phyloP scores from a whole-genome alignment of 352 stramenopile species.

The Pythium grandisporangium region DNA sequence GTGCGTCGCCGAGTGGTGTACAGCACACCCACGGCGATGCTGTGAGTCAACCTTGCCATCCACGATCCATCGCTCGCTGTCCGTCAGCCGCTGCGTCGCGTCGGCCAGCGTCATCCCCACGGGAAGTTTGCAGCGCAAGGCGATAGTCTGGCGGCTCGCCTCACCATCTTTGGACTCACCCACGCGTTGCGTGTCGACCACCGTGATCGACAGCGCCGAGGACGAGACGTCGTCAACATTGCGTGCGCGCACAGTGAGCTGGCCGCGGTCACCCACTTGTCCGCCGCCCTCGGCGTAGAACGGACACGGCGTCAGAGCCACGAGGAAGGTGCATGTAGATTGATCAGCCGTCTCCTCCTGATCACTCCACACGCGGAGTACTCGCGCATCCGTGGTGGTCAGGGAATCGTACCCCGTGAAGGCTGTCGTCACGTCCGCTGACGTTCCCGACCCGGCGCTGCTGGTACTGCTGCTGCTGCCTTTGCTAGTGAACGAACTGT shows the following conservation, averaged over 20 bases:
- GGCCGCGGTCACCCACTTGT: constrained; percentile 59
- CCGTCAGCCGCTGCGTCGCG: constrained; percentile 14
- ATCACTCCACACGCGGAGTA: constrained; percentile 26
- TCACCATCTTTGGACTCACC: no score
- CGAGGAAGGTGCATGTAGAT: constrained; percentile 11
- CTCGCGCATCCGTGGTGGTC: constrained; percentile 15
- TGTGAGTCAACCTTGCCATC: constrained; percentile 34
- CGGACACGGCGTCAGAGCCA: constrained; percentile 48
- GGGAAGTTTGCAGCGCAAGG: constrained; percentile 32
- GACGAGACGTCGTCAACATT: no score
- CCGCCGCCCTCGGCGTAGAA: constrained; percentile 76
- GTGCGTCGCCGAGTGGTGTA: constrained; percentile 77
- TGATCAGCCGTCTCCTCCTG: neutral
- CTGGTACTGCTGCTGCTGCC: neutral
- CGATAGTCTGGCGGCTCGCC: constrained; percentile 39
- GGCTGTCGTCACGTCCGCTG: constrained; percentile 7
- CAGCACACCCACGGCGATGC: constrained; percentile 37
- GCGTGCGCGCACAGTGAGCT: constrained; percentile 15
- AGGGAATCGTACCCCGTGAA: constrained; percentile 62
- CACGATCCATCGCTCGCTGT: constrained; percentile 3
- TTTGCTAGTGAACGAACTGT: constrained; percentile 21
- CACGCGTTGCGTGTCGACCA: constrained; percentile 34
- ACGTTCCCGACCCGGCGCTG: neutral
- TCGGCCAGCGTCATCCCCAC: constrained; percentile 14
- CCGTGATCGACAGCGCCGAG: constrained; percentile 8